Percentiles rank a stretch among this genome's conserved stretches.
phyloP scores from a whole-genome alignment of 164 flowering plant species.

The Stephania cephalantha region DNA sequence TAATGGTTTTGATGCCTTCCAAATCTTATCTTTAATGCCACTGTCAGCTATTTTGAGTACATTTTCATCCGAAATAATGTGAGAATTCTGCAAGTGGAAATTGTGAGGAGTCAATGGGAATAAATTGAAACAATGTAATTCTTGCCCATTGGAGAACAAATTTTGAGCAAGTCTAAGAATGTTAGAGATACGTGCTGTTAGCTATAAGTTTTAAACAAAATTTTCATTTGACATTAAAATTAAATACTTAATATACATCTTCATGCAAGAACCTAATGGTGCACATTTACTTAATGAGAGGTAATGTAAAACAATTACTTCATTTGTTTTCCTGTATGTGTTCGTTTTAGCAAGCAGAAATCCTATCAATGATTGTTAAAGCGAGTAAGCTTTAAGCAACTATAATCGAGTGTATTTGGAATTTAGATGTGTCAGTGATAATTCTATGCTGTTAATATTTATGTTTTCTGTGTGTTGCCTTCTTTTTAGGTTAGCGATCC shows the following conservation, averaged over 20 bases:
- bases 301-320: neutral
- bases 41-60: neutral
- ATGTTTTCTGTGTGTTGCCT: neutral
- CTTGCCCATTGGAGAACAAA: neutral
- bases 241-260: neutral
- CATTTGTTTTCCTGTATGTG: neutral
- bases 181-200: neutral
- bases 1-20: neutral
- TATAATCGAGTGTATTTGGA: neutral
- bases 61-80: neutral
- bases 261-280: neutral
- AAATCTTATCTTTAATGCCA: neutral
- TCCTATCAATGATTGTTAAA: neutral
- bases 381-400: neutral
- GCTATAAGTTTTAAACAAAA: neutral
- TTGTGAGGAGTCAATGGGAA: neutral
- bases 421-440: neutral
- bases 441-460: neutral
- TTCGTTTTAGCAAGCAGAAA: neutral
- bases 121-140: neutral
- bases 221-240: no score
- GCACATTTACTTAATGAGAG: neutral
- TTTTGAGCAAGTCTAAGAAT: neutral
- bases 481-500: neutral
- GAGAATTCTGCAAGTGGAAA: neutral